phyloP scores from a whole-genome alignment of 2,329 filamentous ascomycete genomes.

The Pyricularia sp. region DNA sequence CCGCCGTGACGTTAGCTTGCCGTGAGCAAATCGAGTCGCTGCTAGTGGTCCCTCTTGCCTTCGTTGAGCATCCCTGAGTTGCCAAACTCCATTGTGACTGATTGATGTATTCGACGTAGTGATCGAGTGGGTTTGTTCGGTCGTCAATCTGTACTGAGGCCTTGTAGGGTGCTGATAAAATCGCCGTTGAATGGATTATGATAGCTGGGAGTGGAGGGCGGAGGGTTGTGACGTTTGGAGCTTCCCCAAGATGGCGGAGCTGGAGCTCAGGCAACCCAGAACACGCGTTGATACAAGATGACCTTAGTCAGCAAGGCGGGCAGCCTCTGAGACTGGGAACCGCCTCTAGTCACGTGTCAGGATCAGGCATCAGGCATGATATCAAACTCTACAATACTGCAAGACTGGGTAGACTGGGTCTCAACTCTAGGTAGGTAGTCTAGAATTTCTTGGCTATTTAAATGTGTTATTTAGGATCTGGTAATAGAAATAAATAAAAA shows the following conservation, averaged over 20 bases:
- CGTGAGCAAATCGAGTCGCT: neutral
- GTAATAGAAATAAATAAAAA: neutral
- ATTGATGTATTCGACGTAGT: constrained; percentile 5
- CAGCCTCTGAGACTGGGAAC: neutral
- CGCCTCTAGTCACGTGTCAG: neutral
- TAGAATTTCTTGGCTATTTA: neutral
- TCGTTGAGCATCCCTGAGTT: constrained; percentile 49
- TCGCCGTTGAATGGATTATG: constrained; percentile 1
- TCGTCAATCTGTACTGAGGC: neutral
- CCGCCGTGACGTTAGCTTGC: constrained; percentile 12
- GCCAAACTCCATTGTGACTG: constrained; percentile 47
- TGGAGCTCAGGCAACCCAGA: constrained; percentile 32
- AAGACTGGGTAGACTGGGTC: neutral
- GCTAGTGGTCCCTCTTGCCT: constrained; percentile 28
- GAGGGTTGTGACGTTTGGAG: constrained; percentile 5
- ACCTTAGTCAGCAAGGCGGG: constrained; percentile 5
- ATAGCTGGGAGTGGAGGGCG: constrained; percentile 3
- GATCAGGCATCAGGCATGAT: neutral
- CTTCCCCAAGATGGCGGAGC: constrained; percentile 8
- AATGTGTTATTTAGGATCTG: neutral
- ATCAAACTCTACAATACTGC: neutral
- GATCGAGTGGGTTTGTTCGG: constrained; percentile 11
- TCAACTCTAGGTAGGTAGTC: too few relatives aligned
- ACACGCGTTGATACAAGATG: constrained; percentile 21
- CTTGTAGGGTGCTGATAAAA: neutral